Base-by-base conservation (phyloP, 2,329 filamentous ascomycete genomes). In the Ophiostoma ips region DNA sequence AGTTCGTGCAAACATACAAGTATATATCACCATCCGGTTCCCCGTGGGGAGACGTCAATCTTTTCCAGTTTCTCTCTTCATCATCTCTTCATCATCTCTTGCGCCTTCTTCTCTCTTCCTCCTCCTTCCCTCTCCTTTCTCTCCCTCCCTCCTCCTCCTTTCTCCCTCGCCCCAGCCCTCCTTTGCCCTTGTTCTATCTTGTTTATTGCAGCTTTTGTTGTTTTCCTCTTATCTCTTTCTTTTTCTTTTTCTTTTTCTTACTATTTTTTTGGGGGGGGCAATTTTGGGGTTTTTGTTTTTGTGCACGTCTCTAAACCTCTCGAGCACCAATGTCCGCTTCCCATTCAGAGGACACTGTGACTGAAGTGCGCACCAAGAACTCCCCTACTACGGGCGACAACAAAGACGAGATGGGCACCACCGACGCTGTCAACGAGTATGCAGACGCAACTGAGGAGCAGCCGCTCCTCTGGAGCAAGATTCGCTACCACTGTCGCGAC, bases 401-500 rank as follows among this genome's bases (percentile, higher is more conserved):
- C 30, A 49, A 52, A 40, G 50, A 47, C 46, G 50, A 43, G 21
- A 49, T 52, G 47, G 44, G 45, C 31, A 49, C 44, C 15, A 44
- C 46, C 12, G 41, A 36, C 33, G 46, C 41, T 2, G 41, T 46
- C 9, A 43, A 43, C 41, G 50, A 52, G 45, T 49, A 46, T 18
- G 50, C 47, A 10, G 16, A 51, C 35, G 31, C n/a, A 5, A 12
- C 34, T 6, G 49, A 51, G 21, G 47, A 49, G 13, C 30, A 50
- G 16, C 37, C 41, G 40, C 53, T 55, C 15, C 34, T 30, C 16
- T 84, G 80, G 81, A 71, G 66, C 45, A 68, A 66, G 36, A 62
- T 78, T 28, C 70, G 79, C 40, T 63, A 68, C 18, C 57, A 63
- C 28, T 66, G 75, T 35, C 70, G 73, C 52, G 79, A 83, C 54